phyloP scores from a whole-genome alignment of 345 rosid species.

The Trapa incisa region DNA sequence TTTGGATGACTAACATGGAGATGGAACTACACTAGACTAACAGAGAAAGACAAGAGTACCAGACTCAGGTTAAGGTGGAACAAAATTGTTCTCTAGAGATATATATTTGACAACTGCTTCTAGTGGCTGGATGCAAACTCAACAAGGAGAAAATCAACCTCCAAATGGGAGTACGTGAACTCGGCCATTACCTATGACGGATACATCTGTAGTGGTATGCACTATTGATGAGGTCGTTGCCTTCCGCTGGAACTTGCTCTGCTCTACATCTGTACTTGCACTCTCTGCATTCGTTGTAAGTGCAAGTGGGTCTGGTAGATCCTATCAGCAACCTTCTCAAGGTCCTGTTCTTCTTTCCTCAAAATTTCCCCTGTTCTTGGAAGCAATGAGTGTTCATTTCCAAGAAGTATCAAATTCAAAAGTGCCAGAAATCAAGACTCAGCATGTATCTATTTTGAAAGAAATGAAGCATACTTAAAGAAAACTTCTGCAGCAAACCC shows the following conservation, averaged over 20 bases:
- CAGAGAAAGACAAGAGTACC: background rate
- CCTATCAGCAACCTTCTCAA: conserved; percentile 75
- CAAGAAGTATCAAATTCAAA: too few species aligned
- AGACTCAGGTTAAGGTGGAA: background rate
- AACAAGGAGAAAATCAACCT: background rate
- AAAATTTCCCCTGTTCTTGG: conserved; percentile 15
- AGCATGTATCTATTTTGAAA: too few species aligned
- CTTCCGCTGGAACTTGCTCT: conserved; percentile 90
- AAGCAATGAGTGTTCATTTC: too few species aligned
- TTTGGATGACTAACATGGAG: background rate
- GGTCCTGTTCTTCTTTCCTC: conserved; percentile 19
- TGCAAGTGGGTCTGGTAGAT: conserved; percentile 88
- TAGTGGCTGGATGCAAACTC: background rate
- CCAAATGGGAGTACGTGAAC: background rate
- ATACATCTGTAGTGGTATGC: conserved; percentile 85
- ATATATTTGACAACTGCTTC: background rate
- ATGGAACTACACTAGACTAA: background rate
- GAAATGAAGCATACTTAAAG: too few species aligned
- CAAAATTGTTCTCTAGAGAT: background rate
- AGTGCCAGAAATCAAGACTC: too few species aligned
- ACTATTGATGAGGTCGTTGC: conserved; percentile 81
- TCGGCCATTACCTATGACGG: conserved; percentile 40
- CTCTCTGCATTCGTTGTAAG: conserved; percentile 86
- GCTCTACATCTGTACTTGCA: conserved; percentile 90
- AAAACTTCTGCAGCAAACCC: too few species aligned